These are phyloP conservation scores for Psilocybe subaeruginosa DNA, from an alignment of 768 basidiomycete genomes.

Conservation along the genomic window DNA sequence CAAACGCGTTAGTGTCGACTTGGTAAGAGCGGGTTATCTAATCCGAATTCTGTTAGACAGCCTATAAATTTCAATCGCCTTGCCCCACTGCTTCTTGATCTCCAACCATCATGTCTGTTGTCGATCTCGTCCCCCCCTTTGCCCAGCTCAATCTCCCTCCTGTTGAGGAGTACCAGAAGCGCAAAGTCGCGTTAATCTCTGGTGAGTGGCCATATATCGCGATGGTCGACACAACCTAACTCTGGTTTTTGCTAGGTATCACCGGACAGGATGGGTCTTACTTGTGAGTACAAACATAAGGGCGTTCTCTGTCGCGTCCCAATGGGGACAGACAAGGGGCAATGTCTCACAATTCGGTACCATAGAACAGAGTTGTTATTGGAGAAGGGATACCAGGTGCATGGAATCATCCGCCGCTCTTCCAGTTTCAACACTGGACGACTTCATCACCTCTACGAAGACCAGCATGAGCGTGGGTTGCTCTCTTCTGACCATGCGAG, in stretches of 20 bases:
- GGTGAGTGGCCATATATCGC: conserved; percentile 48
- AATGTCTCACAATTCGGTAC: conserved; percentile 2
- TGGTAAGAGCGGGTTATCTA: conserved; percentile 4
- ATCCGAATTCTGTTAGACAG: neutral
- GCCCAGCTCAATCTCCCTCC: conserved; percentile 62
- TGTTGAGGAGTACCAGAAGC: conserved; percentile 83
- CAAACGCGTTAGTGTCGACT: neutral
- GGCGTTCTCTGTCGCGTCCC: neutral
- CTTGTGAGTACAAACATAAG: conserved; percentile 53
- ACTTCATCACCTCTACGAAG: conserved; percentile 90
- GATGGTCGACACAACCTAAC: conserved; percentile 8
- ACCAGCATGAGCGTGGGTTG: conserved; percentile 86
- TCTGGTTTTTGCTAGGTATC: conserved; percentile 59
- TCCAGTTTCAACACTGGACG: conserved; percentile 98
- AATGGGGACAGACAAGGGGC: neutral
- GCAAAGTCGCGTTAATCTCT: conserved; percentile 93
- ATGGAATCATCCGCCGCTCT: conserved; percentile 95
- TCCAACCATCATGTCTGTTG: conserved; percentile 45
- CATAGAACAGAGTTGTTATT: conserved; percentile 81
- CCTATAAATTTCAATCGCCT: conserved; percentile 8
- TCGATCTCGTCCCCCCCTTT: conserved; percentile 43
- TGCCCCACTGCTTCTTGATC: conserved; percentile 11
- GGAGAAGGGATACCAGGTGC: conserved; percentile 88
- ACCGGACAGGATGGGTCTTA: conserved; percentile 98
- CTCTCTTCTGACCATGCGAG: neutral